Conservation (phyloP, 768 basidiomycete genomes). For the Omphalotus guepiniiformis region DNA sequence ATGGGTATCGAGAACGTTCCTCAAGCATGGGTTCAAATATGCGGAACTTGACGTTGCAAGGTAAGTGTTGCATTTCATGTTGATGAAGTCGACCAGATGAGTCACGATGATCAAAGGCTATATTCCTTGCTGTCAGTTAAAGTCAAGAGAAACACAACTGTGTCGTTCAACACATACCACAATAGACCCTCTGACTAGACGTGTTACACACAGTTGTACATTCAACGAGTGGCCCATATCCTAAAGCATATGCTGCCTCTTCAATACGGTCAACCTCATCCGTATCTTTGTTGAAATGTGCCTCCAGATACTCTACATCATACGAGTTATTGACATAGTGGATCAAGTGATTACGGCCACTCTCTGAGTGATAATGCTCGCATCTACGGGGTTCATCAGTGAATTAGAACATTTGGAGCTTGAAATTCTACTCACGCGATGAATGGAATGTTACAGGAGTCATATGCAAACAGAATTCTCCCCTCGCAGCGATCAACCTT, state of each 20-base stretch:
- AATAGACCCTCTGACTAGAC: slow-evolving; percentile 4
- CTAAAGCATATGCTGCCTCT: neutral
- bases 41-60: slow-evolving; percentile 7
- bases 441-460: no score
- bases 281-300: slow-evolving; percentile 5
- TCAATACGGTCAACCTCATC: slow-evolving; percentile 13
- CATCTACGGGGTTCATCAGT: no score
- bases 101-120: slow-evolving; percentile 11
- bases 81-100: slow-evolving; percentile 5
- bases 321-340: slow-evolving; percentile 5
- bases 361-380: neutral
- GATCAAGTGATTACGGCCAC: neutral
- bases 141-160: neutral
- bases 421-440: no score
- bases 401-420: no score
- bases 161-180: slow-evolving; percentile 8
- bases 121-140: no score
- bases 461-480: no score
- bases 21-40: slow-evolving; percentile 12
- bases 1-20: slow-evolving; percentile 13
- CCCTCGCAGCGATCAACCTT: no score
- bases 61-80: slow-evolving; percentile 4
- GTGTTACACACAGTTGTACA: slow-evolving; percentile 8
- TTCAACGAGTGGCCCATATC: slow-evolving; percentile 6
- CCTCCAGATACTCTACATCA: slow-evolving; percentile 13